Conservation (phyloP, 495 filamentous ascomycete species). For the Aspergillus ostianus region DNA sequence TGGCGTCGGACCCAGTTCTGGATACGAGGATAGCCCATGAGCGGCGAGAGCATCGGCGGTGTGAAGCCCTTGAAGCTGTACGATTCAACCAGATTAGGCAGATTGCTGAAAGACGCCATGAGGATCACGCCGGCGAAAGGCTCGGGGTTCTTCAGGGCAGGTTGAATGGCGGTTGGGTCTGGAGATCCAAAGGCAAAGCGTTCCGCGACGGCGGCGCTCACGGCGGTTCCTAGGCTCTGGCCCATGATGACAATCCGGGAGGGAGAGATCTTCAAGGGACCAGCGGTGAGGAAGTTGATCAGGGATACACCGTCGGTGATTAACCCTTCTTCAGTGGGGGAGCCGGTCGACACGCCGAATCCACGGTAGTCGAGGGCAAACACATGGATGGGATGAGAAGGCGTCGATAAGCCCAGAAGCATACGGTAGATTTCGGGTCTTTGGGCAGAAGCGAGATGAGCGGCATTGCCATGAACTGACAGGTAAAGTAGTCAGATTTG, state of each 20-base stretch:
- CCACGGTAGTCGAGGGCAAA: conserved; percentile 86
- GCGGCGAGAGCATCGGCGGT: conserved; percentile 77
- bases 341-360: conserved; percentile 77
- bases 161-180: conserved; percentile 32
- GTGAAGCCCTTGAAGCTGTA: conserved; percentile 73
- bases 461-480: conserved; percentile 49
- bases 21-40: conserved; percentile 56
- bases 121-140: conserved; percentile 73
- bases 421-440: conserved; percentile 43
- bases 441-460: conserved; percentile 44
- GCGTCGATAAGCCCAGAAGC: conserved; percentile 43
- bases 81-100: conserved; percentile 67
- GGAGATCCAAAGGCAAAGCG: conserved; percentile 55
- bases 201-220: conserved; percentile 69
- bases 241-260: conserved; percentile 78
- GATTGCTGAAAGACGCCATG: conserved; percentile 72
- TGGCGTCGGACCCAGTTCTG: conserved; percentile 44
- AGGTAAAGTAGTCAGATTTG: conserved; percentile 1
- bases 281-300: conserved; percentile 56
- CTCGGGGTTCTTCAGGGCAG: conserved; percentile 38
- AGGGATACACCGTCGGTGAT: conserved; percentile 74
- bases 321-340: conserved; percentile 77
- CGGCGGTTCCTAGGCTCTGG: conserved; percentile 86
- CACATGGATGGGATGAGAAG: conserved; percentile 57
- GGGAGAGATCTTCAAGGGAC: conserved; percentile 53